phyloP scores from a whole-genome alignment of 768 basidiomycete genomes.

The Pleurotus tuber-regium region DNA sequence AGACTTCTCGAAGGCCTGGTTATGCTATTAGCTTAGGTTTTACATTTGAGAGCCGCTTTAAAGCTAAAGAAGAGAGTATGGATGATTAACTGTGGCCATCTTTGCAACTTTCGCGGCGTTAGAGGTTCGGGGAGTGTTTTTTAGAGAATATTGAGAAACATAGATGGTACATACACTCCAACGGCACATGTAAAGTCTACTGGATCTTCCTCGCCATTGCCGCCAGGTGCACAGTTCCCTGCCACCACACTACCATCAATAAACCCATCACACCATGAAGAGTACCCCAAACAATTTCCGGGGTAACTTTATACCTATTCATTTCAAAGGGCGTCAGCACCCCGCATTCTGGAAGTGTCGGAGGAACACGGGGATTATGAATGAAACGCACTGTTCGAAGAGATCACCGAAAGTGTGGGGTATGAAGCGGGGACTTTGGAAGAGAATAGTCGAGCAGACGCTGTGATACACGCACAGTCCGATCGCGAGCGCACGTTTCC shows the following conservation, averaged over 20 bases:
- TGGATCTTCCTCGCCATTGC: slow-evolving; percentile 26
- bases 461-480: slow-evolving; percentile 76
- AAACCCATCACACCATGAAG: slow-evolving; percentile 71
- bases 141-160: no score
- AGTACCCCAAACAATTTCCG: slow-evolving; percentile 71
- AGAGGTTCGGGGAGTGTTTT: no score
- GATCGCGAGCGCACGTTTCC: slow-evolving; percentile 81
- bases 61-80: no score
- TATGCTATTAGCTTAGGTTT: no score
- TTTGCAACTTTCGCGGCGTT: no score
- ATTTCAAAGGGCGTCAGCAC: slow-evolving; percentile 2
- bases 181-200: background rate
- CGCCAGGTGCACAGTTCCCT: slow-evolving; percentile 59
- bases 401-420: slow-evolving; percentile 64
- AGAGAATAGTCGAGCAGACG: slow-evolving; percentile 69
- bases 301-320: slow-evolving; percentile 58
- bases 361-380: background rate
- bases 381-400: slow-evolving; percentile 56
- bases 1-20: no score
- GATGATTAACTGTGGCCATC: no score
- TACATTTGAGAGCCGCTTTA: no score
- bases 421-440: slow-evolving; percentile 76
- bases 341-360: background rate
- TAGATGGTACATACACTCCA: background rate
- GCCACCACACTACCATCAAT: slow-evolving; percentile 81